Base-by-base conservation (phyloP, 257 asterid genomes). In the Echites panduratus region DNA sequence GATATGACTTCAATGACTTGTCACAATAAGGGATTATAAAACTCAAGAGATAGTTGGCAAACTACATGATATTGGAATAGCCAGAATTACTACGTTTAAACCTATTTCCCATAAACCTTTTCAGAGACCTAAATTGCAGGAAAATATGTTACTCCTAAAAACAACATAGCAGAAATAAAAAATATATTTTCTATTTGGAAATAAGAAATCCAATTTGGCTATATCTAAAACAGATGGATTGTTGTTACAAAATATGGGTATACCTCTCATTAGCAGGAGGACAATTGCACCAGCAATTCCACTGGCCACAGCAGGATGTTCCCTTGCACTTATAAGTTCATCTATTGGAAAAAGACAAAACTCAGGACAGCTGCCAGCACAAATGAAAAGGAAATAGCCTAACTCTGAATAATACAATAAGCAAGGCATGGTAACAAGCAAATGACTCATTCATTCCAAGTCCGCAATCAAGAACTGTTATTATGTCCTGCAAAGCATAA, bases 181-280 rank as follows among this genome's bases (percentile, higher is more conserved):
- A 13, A 56, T 7, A 16, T 24, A 62, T 32, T 62, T 27, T n/a
- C n/a, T n/a, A n/a, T n/a, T n/a, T n/a, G n/a, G n/a, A n/a, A n/a
- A n/a, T n/a, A n/a, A n/a, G n/a, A n/a, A n/a, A n/a, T n/a, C n/a
- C n/a, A n/a, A n/a, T n/a, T n/a, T n/a, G 40, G 16, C 14, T 26
- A 11, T 59, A 27, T 12, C 26, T 6, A 7, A 32, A 24, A 62
- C 13, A 62, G 20, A 61, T 29, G n/a, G 67, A 32, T 32, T 35
- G 35, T 22, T 4, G 19, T 17, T 12, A 12, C 27, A 43, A 17
- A 7, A 43, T 16, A 43, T 45, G 4, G 16, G 16, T 52, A 38
- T 84, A 91, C 98, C 98, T 65, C 89, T 88, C 90, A 88, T 65
- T 66, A 94, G 88, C 43, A 94, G 84, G 78, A 94, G 84, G 71